Evolutionary conservation across 805 yeast species (phyloP).

Genomic region (Citeromyces matritensis): DNA sequence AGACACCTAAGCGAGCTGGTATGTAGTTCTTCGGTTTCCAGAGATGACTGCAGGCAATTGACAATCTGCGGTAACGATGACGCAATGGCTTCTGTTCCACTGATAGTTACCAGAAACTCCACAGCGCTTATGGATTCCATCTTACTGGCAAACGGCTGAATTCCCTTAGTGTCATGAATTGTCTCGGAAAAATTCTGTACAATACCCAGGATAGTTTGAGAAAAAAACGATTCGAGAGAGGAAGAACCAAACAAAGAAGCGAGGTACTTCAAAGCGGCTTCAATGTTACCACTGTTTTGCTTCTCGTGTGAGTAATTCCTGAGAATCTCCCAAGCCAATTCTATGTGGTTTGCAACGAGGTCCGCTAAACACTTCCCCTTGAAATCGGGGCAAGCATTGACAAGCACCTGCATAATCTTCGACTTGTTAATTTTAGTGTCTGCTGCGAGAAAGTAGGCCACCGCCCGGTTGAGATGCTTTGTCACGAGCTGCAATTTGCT

Average conservation of each 20-base stretch:
- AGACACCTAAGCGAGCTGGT: slow-evolving; percentile 54
- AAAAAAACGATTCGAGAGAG: slow-evolving; percentile 2
- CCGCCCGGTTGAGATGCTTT: slow-evolving; percentile 30
- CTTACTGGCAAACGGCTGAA: slow-evolving; percentile 59
- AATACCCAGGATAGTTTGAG: slow-evolving; percentile 50
- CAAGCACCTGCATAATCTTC: slow-evolving; percentile 35
- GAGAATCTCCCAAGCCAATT: slow-evolving; percentile 26
- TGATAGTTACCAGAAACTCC: slow-evolving; percentile 41
- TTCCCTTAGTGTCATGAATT: slow-evolving; percentile 59
- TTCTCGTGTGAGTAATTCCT: slow-evolving; percentile 20
- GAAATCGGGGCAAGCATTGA: slow-evolving; percentile 35
- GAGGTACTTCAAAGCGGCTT: slow-evolving; percentile 21
- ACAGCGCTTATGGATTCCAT: slow-evolving; percentile 61
- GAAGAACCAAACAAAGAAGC: slow-evolving; percentile 9
- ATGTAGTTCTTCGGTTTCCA: slow-evolving; percentile 49
- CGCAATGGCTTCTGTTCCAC: slow-evolving; percentile 34
- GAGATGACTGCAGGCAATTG: slow-evolving; percentile 69
- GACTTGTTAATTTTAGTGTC: slow-evolving; percentile 29
- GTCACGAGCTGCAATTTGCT: slow-evolving; percentile 31
- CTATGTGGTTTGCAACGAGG: slow-evolving; percentile 13
- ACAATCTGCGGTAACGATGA: slow-evolving; percentile 75
- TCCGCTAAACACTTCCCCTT: slow-evolving; percentile 15
- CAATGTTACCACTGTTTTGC: slow-evolving; percentile 16
- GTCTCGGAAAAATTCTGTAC: slow-evolving; percentile 70
- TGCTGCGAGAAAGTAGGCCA: slow-evolving; percentile 43